These are phyloP conservation scores for Alternaria sp. DNA, from an alignment of 2,329 filamentous ascomycete genomes.

Conservation along the genomic window DNA sequence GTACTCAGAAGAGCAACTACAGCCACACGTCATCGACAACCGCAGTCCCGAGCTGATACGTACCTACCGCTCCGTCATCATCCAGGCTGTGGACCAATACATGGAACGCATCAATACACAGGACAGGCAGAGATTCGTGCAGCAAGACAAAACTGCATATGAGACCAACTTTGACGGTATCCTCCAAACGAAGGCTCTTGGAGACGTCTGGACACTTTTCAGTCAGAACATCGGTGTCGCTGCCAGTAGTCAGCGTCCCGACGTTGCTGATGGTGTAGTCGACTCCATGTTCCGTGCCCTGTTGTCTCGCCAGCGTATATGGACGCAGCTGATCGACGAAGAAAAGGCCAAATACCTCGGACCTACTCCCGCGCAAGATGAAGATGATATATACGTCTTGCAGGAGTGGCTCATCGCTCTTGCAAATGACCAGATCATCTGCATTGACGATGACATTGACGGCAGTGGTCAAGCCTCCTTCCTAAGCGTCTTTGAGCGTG, in stretches of 20 bases:
- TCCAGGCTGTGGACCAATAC: constrained; percentile 95
- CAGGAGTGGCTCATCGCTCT: constrained; percentile 95
- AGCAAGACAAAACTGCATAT: constrained; percentile 79
- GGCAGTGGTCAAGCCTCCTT: constrained; percentile 73
- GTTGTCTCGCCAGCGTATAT: constrained; percentile 79
- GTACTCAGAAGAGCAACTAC: constrained; percentile 75
- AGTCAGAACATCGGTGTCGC: constrained; percentile 89
- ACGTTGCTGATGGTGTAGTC: constrained; percentile 93
- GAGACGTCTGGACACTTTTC: constrained; percentile 97
- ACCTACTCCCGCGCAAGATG: constrained; percentile 62
- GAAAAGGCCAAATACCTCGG: constrained; percentile 76
- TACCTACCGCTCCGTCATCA: constrained; percentile 93
- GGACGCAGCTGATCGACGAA: constrained; percentile 87
- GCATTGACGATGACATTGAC: constrained; percentile 79
- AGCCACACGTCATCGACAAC: constrained; percentile 87
- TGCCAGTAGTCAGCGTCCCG: constrained; percentile 80
- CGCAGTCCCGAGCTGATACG: constrained; percentile 88
- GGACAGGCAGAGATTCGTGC: constrained; percentile 80
- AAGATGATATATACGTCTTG: constrained; percentile 75
- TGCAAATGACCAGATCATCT: constrained; percentile 98
- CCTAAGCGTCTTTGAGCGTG: constrained; percentile 82
- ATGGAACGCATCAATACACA: constrained; percentile 89
- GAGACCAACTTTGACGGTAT: constrained; percentile 80
- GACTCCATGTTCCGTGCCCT: constrained; percentile 94
- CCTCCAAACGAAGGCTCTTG: constrained; percentile 88